These are phyloP conservation scores for Botrytis pseudocinerea DNA, from an alignment of 2,329 filamentous ascomycete genomes.

Conservation along the genomic window DNA sequence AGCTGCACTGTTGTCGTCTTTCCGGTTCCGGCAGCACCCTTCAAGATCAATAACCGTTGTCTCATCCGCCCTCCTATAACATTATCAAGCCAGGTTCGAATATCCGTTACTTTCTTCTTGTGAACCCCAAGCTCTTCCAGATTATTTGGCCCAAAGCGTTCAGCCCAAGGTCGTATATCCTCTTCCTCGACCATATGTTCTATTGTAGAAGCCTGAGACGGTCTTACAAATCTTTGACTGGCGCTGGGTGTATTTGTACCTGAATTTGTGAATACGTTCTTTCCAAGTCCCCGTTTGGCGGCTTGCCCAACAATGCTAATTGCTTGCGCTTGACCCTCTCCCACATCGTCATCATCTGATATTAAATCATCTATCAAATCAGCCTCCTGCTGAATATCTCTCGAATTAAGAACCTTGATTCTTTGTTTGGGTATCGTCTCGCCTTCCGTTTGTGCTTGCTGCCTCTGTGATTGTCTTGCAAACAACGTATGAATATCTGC, in stretches of 20 bases:
- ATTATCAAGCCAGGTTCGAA: slow-evolving; percentile 77
- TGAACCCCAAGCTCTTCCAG: slow-evolving; percentile 89
- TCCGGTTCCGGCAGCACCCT: slow-evolving; percentile 85
- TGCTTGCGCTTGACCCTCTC: slow-evolving; percentile 49
- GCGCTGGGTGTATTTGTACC: slow-evolving; percentile 37
- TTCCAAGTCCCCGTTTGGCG: slow-evolving; percentile 54
- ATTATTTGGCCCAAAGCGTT: slow-evolving; percentile 73
- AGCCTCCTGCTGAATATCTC: slow-evolving; percentile 55
- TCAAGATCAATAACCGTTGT: slow-evolving; percentile 78
- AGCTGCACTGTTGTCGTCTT: slow-evolving; percentile 87
- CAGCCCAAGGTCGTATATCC: slow-evolving; percentile 79
- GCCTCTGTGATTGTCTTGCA: slow-evolving; percentile 58
- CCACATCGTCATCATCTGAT: slow-evolving; percentile 61
- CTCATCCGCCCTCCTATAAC: slow-evolving; percentile 65
- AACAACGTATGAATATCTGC: slow-evolving; percentile 61
- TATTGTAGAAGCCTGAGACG: slow-evolving; percentile 39
- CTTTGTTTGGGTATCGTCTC: slow-evolving; percentile 28
- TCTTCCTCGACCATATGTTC: slow-evolving; percentile 42
- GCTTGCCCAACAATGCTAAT: slow-evolving; percentile 58
- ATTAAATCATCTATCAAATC: slow-evolving; percentile 45
- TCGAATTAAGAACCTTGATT: slow-evolving; percentile 43
- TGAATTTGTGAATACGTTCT: slow-evolving; percentile 36
- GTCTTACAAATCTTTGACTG: slow-evolving; percentile 55
- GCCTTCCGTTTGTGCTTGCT: slow-evolving; percentile 35
- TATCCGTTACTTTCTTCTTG: slow-evolving; percentile 89